Conservation (phyloP, 306 rosid species). For the Rosa persica region DNA sequence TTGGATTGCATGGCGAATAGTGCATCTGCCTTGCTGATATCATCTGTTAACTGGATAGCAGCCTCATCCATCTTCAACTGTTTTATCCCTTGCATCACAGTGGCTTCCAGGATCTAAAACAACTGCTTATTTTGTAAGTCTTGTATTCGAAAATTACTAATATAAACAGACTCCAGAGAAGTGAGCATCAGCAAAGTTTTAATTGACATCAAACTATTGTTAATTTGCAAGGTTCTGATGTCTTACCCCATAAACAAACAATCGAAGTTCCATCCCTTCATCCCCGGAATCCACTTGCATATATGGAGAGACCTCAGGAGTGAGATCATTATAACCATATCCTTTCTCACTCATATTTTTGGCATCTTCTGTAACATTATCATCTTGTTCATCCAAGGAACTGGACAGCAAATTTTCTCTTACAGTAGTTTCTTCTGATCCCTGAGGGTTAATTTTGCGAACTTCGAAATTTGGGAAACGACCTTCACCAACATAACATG, state of each 20-base stretch:
- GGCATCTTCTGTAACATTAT: constrained; percentile 39
- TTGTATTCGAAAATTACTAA: constrained; percentile 15
- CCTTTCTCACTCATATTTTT: constrained; percentile 36
- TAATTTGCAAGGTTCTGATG: constrained; percentile 19
- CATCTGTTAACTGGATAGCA: constrained; percentile 66
- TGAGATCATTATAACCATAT: constrained; percentile 34
- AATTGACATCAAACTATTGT: neutral
- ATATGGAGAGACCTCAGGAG: constrained; percentile 41
- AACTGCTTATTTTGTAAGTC: constrained; percentile 54
- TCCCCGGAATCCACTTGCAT: constrained; percentile 46
- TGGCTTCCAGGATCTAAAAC: constrained; percentile 83
- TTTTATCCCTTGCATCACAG: constrained; percentile 73
- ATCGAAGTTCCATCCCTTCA: constrained; percentile 42
- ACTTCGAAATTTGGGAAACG: constrained; percentile 74
- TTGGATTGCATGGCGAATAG: constrained; percentile 81
- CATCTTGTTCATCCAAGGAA: constrained; percentile 41
- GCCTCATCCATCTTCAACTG: constrained; percentile 68
- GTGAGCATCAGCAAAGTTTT: neutral
- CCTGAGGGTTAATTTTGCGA: constrained; percentile 65
- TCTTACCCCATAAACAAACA: constrained; percentile 93
- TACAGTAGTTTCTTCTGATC: constrained; percentile 36
- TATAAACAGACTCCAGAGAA: neutral
- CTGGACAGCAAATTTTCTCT: constrained; percentile 33
- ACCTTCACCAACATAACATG: constrained; percentile 49
- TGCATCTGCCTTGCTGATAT: constrained; percentile 90